These are phyloP conservation scores for Limonium bicolor DNA, from an alignment of 148 eudicot species.

Conservation along the genomic window DNA sequence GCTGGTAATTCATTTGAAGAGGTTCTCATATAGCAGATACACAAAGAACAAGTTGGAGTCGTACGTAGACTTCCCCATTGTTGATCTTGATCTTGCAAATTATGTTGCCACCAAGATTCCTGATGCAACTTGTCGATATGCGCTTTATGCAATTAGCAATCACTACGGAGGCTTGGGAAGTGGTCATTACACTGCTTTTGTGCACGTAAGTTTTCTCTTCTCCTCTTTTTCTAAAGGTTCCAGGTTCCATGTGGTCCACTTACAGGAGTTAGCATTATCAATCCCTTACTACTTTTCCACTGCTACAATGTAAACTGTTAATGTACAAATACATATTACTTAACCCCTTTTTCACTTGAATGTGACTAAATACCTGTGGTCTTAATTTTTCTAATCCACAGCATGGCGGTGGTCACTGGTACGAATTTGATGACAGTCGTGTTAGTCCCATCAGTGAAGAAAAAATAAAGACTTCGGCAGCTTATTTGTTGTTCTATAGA, in stretches of 20 bases:
- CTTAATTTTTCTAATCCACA: no score
- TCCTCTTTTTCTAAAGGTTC: no score
- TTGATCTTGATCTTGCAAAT: constrained; percentile 58
- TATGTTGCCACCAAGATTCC: constrained; percentile 46
- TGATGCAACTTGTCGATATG: constrained; percentile 41
- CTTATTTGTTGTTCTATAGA: constrained; percentile 80
- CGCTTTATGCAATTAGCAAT: constrained; percentile 90
- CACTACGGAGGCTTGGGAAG: constrained; percentile 98
- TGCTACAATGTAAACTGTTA: no score
- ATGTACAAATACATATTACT: no score
- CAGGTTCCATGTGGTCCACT: no score
- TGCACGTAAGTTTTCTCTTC: constrained; percentile 84
- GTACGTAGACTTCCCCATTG: constrained; percentile 75
- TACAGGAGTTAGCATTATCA: no score
- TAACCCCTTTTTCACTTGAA: no score
- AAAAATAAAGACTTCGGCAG: constrained; percentile 80
- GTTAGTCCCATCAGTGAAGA: constrained; percentile 60
- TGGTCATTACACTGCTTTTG: constrained; percentile 93
- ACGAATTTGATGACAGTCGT: constrained; percentile 71
- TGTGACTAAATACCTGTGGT: no score
- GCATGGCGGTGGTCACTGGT: constrained; percentile 84
- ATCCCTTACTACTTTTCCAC: no score
- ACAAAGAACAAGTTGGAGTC: constrained; percentile 82
- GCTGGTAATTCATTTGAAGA: constrained; percentile 77
- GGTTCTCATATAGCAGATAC: constrained; percentile 85